Conservation (phyloP, 2,329 filamentous ascomycete species). For the Aspergillus ochraceus region DNA sequence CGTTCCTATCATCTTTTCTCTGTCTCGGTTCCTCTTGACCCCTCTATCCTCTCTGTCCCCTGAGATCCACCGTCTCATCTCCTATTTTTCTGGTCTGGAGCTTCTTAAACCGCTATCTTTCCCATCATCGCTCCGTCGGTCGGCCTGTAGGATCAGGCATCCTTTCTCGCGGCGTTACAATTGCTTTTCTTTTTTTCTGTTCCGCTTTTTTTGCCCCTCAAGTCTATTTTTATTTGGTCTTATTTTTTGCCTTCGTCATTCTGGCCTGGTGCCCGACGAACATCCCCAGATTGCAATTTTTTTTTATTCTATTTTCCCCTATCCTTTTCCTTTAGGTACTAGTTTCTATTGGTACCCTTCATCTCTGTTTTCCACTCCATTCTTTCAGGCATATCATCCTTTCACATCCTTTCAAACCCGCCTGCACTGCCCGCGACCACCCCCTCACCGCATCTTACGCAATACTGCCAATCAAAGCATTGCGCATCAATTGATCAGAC, state of each 20-base stretch:
- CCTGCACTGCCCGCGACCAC: not conserved
- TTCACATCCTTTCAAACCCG: not conserved
- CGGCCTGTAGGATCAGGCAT: conserved; percentile 9
- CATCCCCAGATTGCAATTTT: not conserved
- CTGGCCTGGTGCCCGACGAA: conserved; percentile 17
- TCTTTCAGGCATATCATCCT: not conserved
- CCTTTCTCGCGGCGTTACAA: not conserved
- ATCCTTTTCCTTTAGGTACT: not conserved
- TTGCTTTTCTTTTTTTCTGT: not conserved
- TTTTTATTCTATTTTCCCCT: not conserved
- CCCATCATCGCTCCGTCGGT: not conserved
- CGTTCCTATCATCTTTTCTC: not conserved
- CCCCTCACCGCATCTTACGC: conserved; percentile 2
- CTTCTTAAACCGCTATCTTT: conserved; percentile 1
- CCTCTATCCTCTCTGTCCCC: not conserved
- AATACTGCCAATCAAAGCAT: not conserved
- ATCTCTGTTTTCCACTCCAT: not conserved
- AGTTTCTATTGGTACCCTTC: no score
- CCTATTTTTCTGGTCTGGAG: not conserved
- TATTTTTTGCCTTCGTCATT: conserved; percentile 2
- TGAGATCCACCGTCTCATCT: not conserved
- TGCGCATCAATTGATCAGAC: conserved; percentile 4
- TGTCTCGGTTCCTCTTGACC: not conserved
- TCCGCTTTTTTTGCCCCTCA: conserved; percentile 6
- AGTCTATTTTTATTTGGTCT: conserved; percentile 7